These are phyloP conservation scores for Oryza longistaminata DNA, from an alignment of 176 grass and related monocot species.

Conservation along the genomic window DNA sequence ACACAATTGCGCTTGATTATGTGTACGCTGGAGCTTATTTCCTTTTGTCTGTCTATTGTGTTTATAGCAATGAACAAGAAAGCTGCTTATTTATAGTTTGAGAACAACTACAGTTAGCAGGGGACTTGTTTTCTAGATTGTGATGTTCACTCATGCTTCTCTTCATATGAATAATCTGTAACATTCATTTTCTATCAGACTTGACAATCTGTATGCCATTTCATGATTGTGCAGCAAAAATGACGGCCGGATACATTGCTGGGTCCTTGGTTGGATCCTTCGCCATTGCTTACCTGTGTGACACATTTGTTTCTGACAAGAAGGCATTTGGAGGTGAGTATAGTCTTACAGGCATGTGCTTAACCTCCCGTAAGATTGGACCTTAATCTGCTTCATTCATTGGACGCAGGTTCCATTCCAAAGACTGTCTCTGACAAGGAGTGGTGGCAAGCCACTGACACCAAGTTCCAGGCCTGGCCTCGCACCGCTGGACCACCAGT, in stretches of 20 bases:
- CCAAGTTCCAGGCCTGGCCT: slow-evolving; percentile 90
- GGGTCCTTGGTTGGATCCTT: slow-evolving; percentile 26
- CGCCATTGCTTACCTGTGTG: slow-evolving; percentile 50
- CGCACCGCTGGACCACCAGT: slow-evolving; percentile 83
- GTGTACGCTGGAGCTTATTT: background rate
- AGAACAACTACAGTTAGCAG: background rate
- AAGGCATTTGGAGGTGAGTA: slow-evolving; percentile 67
- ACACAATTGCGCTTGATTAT: background rate
- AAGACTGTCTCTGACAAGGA: slow-evolving; percentile 71
- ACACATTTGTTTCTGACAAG: slow-evolving; percentile 46
- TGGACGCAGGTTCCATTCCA: slow-evolving; percentile 43
- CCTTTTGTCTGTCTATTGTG: background rate
- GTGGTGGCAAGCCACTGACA: slow-evolving; percentile 75
- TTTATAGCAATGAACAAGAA: background rate
- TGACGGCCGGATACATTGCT: slow-evolving; percentile 39
- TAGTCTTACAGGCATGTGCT: background rate
- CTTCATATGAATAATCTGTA: background rate
- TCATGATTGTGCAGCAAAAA: slow-evolving; percentile 34
- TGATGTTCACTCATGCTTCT: background rate
- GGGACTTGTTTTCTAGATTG: background rate
- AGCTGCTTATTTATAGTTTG: background rate
- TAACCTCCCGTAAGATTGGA: background rate
- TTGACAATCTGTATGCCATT: background rate
- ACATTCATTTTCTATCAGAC: background rate
- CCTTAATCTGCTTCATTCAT: background rate